Evolutionary conservation across 495 filamentous ascomycete species (phyloP).

Genomic region (Neurospora sp.): DNA sequence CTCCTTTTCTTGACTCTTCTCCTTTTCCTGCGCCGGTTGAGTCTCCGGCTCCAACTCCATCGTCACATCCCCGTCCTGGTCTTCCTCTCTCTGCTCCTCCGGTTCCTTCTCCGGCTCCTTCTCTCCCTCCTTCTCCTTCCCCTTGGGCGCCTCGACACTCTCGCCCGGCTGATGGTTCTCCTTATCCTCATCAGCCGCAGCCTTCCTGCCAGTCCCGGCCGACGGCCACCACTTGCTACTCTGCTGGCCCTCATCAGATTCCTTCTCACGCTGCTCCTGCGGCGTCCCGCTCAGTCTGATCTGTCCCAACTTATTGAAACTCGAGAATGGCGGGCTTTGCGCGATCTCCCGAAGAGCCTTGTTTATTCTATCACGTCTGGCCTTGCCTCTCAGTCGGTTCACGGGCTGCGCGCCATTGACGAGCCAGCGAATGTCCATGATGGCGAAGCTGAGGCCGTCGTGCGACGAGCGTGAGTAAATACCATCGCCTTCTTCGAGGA

Average conservation of each 20-base stretch:
- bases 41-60: not conserved
- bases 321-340: slow-evolving; percentile 2
- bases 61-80: not conserved
- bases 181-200: not conserved
- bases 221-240: not conserved
- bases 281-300: not conserved
- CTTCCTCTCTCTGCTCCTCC: not conserved
- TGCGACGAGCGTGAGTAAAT: slow-evolving; percentile 38
- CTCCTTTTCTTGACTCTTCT: not conserved
- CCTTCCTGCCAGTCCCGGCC: not conserved
- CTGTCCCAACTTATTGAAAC: not conserved
- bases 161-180: not conserved
- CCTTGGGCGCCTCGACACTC: slow-evolving; percentile 13
- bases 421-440: slow-evolving; percentile 64
- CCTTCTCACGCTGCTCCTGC: slow-evolving; percentile 6
- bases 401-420: slow-evolving; percentile 64
- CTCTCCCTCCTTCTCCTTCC: slow-evolving; percentile 34
- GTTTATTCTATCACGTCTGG: slow-evolving; percentile 36
- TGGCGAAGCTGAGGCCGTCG: slow-evolving; percentile 83
- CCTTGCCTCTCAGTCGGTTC: slow-evolving; percentile 37
- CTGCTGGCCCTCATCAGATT: not conserved
- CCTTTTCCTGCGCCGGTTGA: not conserved
- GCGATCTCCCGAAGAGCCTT: slow-evolving; percentile 36
- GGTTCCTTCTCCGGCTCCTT: slow-evolving; percentile 28
- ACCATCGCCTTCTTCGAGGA: slow-evolving; percentile 19